Conservation (phyloP, 768 basidiomycete genomes). For the Brasilioporus rufonigricans region DNA sequence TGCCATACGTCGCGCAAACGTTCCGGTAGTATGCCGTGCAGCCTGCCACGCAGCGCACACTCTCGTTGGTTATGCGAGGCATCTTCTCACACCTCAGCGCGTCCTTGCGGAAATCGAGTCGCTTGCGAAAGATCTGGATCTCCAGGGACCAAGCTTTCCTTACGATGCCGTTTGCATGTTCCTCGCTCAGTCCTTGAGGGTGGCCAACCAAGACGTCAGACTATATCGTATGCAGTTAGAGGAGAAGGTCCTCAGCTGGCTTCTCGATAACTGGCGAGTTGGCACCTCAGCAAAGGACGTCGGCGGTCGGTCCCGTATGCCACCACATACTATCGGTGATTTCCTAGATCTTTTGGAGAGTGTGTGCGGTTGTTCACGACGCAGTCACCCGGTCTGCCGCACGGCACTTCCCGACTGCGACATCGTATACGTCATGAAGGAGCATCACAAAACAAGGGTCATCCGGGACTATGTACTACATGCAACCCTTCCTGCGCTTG, state of each 20-base stretch:
- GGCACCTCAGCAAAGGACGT: constrained; percentile 39
- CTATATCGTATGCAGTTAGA: constrained; percentile 84
- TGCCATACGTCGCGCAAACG: constrained; percentile 69
- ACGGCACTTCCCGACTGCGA: constrained; percentile 67
- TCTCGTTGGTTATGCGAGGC: constrained; percentile 45
- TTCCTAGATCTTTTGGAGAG: constrained; percentile 60
- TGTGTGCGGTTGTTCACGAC: constrained; percentile 55
- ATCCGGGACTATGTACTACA: constrained; percentile 72
- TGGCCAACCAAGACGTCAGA: constrained; percentile 78
- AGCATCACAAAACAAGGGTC: constrained; percentile 52
- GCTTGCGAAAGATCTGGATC: constrained; percentile 77
- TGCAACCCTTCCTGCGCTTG: constrained; percentile 55
- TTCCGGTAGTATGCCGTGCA: constrained; percentile 69
- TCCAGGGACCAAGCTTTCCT: constrained; percentile 87
- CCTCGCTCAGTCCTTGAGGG: constrained; percentile 60
- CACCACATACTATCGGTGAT: constrained; percentile 57
- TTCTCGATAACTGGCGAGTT: constrained; percentile 67
- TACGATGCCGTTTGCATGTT: constrained; percentile 90
- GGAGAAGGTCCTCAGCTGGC: constrained; percentile 82
- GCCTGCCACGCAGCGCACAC: constrained; percentile 70
- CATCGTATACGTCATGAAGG: constrained; percentile 58
- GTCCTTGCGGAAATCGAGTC: constrained; percentile 73
- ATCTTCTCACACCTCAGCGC: constrained; percentile 51
- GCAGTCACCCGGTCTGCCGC: constrained; percentile 44
- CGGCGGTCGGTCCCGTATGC: constrained; percentile 40